These are phyloP conservation scores for Lanmaoa pseudosensibilis DNA, from an alignment of 768 basidiomycete genomes.

Conservation along the genomic window DNA sequence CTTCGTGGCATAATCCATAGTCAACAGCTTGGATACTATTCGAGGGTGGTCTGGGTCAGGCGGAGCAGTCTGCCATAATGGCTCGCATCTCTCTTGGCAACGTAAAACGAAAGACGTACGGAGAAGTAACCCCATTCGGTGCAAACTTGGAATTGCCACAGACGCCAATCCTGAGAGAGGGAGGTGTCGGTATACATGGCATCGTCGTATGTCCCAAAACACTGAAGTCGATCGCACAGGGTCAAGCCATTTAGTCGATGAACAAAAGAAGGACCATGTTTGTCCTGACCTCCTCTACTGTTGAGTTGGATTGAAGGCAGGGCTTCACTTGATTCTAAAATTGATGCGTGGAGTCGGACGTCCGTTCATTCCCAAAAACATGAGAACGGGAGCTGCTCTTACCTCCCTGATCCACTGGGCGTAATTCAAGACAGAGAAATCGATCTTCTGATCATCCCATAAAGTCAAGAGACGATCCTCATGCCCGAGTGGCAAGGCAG, in stretches of 20 bases:
- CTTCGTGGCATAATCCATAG: conserved; percentile 67
- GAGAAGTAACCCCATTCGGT: conserved; percentile 96
- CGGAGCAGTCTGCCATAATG: conserved; percentile 59
- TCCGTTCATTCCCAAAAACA: neutral
- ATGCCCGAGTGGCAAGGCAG: conserved; percentile 48
- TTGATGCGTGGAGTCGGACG: neutral
- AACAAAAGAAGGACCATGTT: neutral
- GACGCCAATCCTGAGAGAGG: conserved; percentile 74
- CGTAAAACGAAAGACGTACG: conserved; percentile 39
- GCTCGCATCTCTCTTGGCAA: neutral
- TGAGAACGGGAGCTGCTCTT: conserved; percentile 6
- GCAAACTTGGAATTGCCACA: conserved; percentile 91
- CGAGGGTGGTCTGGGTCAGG: conserved; percentile 67
- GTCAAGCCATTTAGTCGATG: neutral
- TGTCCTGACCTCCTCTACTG: conserved; percentile 51
- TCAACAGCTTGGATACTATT: conserved; percentile 78
- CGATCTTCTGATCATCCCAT: conserved; percentile 48
- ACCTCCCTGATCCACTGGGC: conserved; percentile 76
- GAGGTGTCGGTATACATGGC: conserved; percentile 58
- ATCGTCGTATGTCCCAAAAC: conserved; percentile 84
- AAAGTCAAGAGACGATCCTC: conserved; percentile 49
- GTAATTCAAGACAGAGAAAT: conserved; percentile 68
- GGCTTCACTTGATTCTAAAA: conserved; percentile 51
- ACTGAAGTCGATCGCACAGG: conserved; percentile 42
- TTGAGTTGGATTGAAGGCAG: conserved; percentile 48